These are phyloP conservation scores for Eurotiales sp. DNA, from an alignment of 2,329 filamentous ascomycete genomes.

Conservation along the genomic window DNA sequence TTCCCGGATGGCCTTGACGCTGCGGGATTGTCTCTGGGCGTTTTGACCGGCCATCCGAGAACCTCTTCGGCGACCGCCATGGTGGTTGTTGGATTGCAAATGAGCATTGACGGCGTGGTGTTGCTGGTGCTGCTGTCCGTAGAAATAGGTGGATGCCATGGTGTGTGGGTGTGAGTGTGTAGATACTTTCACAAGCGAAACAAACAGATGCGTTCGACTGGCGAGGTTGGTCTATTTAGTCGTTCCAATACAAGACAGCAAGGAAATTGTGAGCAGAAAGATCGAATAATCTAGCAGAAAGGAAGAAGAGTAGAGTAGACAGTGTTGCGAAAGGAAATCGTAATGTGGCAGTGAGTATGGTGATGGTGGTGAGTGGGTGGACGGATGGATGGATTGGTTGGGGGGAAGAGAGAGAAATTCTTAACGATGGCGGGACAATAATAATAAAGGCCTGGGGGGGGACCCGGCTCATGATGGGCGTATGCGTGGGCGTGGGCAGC, in stretches of 20 bases:
- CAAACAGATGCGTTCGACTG: too few relatives aligned
- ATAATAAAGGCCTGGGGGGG: slow-evolving; percentile 18
- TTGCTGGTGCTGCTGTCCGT: slow-evolving; percentile 40
- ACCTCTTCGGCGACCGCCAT: slow-evolving; percentile 77
- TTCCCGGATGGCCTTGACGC: slow-evolving; percentile 82
- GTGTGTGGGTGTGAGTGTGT: not conserved
- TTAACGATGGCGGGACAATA: slow-evolving; percentile 13
- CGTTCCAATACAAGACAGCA: slow-evolving; percentile 1
- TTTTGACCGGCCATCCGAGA: slow-evolving; percentile 79
- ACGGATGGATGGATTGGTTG: slow-evolving; percentile 22
- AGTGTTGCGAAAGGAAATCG: not conserved
- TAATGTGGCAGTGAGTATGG: slow-evolving; percentile 21
- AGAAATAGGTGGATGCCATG: slow-evolving; percentile 38
- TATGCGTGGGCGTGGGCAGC: too few relatives aligned
- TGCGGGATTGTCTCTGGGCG: slow-evolving; percentile 79
- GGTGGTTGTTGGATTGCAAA: slow-evolving; percentile 58
- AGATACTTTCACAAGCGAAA: not conserved
- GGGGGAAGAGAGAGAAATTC: slow-evolving; percentile 20
- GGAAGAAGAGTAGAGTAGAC: too few relatives aligned
- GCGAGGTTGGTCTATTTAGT: too few relatives aligned
- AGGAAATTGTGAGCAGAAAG: slow-evolving; percentile 2
- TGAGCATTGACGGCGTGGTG: slow-evolving; percentile 49
- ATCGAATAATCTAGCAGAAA: too few relatives aligned
- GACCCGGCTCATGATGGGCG: too few relatives aligned
- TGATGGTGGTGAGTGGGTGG: too few relatives aligned